Base-by-base conservation (phyloP, 805 yeast species). In the Ogataea nakhonphanomensis region DNA sequence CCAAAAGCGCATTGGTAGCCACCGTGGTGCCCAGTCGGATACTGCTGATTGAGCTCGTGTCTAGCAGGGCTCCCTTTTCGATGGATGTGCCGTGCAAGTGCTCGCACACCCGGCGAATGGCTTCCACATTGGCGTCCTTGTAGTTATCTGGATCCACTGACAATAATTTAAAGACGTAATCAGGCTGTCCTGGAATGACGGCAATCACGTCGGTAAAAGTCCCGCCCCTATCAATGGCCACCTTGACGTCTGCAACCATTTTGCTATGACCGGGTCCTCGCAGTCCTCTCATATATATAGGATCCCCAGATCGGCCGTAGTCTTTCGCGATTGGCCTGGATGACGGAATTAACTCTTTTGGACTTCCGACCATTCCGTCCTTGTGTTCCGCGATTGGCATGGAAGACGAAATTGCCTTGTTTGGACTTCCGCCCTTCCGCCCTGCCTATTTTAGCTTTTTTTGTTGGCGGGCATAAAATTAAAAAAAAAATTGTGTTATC, bases 131-230 rank as follows among this genome's bases (percentile, higher is more conserved):
- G 15, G 58, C 55, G 44, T 54, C 58, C 8, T 45, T 44, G 35
- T 54, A 54, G 33, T 54, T 54, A 12, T 39, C 45, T 8, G 58
- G 57, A 25, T 54, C 58, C 17, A 45, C 58, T 2, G 55, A 50
- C 17, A 54, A 39, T 8, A 54, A 35, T 33, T 54, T 54, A 42
- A 54, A 73, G 43, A 60, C 46, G 26, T 30, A 33, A 28, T 43
- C 46, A 11, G 23, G 22, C 31, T 64, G 62, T 30, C 57, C 60
- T 2, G 74, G 74, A 25, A 70, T 64, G 33, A 59, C 64, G 35
- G 74, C 75, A 31, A 68, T 63, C 29, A 70, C 70, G 50, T 72
- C 77, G 24, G 72, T 66, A 54, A 72, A 72, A 7, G 73, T 69
- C 45, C 74, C 74, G 35, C 74, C 74, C 32, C 54, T 41, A 25